Evolutionary conservation across 768 basidiomycete species (phyloP), one percentile per base, ranked within the genome.

Genomic region (Megacollybia marginata): DNA sequence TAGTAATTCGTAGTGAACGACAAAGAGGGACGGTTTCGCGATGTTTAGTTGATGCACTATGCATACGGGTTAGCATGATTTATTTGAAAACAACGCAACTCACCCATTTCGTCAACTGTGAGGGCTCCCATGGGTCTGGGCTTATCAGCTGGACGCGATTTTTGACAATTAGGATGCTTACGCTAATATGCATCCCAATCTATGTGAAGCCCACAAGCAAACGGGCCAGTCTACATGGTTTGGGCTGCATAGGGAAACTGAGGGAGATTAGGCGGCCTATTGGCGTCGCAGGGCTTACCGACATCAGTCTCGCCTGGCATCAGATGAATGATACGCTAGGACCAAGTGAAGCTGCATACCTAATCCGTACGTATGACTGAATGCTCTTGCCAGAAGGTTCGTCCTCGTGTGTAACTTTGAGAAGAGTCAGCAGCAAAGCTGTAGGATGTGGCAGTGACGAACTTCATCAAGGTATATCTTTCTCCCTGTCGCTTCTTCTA

Each of bases 201-300:
- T 2, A 6, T 28, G 23, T 28, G 23, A 28, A 28, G 23, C 23
- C 23, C 23, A 28, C 6, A 28, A 28, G 6, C 23, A 28, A 28
- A 28, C 6, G 23, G 48, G 40, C 59, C 2, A 45, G 68, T 68
- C 73, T 28, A 75, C 53, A 48, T 74, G 71, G 48, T 75, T 75
- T 6, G 69, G 68, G 38, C 71, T 68, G 55, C 65, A 72, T 46
- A 72, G 55, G 55, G 70, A 60, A 18, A 72, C 23, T 28, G 23
- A 28, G 6, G 4, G 23, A 28, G 23, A 28, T 28, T 28, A 28
- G 23, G 6, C 23, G 23, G 2, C 23, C 23, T 6, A 28, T 28
- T 28, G 2, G 2, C 23, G 23, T 28, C 23, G 6, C 23, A 6
- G 23, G 4, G 6, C 23, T 28, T 28, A 28, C 23, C 73, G 72